A percentile compares a stretch with the other conserved stretches of the same genome.
These are phyloP conservation scores for Wickerhamomyces silvicola DNA, from an alignment of 805 yeast species.

Conservation along the genomic window DNA sequence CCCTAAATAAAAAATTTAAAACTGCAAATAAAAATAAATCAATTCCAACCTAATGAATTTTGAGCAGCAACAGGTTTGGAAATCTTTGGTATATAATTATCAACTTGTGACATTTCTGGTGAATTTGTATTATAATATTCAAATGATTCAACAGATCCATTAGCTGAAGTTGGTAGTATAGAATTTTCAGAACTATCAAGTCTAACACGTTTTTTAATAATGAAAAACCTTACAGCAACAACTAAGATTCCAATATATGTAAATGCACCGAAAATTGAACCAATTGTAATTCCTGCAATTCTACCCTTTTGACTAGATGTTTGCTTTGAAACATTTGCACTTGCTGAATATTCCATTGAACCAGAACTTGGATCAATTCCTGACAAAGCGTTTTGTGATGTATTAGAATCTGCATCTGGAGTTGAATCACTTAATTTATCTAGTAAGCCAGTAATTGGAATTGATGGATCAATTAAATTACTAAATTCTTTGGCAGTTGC, in stretches of 20 bases:
- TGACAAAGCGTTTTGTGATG: constrained; percentile 12
- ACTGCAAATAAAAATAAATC: too few relatives aligned
- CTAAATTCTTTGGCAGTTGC: constrained; percentile 53
- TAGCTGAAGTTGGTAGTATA: constrained; percentile 9
- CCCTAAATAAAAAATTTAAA: too few relatives aligned
- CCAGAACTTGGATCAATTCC: constrained; percentile 18
- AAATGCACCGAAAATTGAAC: constrained; percentile 73
- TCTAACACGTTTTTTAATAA: constrained; percentile 19
- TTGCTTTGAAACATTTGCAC: constrained; percentile 17
- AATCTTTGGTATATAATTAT: constrained; percentile 37
- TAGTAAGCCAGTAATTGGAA: constrained; percentile 46
- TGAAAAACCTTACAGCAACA: constrained; percentile 45
- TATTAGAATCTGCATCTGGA: constrained; percentile 4
- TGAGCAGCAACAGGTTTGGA: constrained; percentile 66
- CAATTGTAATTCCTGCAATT: constrained; percentile 75
- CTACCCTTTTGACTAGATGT: constrained; percentile 26
- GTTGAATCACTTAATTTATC: too few relatives aligned
- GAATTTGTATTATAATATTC: too few relatives aligned
- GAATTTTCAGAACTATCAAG: constrained; percentile 13
- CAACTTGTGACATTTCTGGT: constrained; percentile 22
- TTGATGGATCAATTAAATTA: constrained; percentile 62
- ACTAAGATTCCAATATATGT: constrained; percentile 58
- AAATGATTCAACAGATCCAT: constrained; percentile 13
- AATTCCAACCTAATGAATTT: constrained; percentile 67
- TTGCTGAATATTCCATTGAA: constrained; percentile 24